Evolutionary conservation across 164 flowering plant genomes (phyloP), one percentile per base, ranked within the genome.

Genomic region (Houttuynia cordata): DNA sequence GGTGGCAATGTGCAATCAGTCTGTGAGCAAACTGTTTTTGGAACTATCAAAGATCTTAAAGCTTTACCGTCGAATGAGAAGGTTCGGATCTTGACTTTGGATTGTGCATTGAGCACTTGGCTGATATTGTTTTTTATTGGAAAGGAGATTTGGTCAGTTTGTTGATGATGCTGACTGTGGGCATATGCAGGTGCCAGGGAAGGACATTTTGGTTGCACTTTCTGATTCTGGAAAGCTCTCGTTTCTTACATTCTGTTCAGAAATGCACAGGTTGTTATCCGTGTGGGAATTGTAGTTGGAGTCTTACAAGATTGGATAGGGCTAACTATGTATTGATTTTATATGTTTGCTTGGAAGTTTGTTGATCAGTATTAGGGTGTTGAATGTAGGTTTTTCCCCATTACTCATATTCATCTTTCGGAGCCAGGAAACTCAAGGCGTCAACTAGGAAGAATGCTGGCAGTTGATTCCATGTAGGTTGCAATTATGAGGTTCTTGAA

Each of bases 221-320:
- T 93, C 99, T 37, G 99, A 93, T 80, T 93, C 97, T 58, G 97
- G 97, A 63, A 86, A 83, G 77, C 92, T 93, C 37, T 81, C 97
- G 53, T 76, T 93, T 73, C 87, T 93, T 49, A 37, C 84, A 37
- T 93, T 88, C 77, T 80, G 81, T 81, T 78, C 77, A 60, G 92
- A 86, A 79, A 88, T 93, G 96, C 92, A 85, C 85, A 93, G 99
- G 99, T 93, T 67, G 25, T n/a, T 56, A 19, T 54, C 54, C 42
- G 24, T 41, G 17, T 24, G 42, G 10, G 8, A 49, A 21, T 3
- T 15, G 13, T 4, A 17, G 45, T 63, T 55, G 13, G 17, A 40
- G 23, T 54, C 42, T 57, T 24, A 18, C 8, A 8, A 22, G 52
- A 72, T 18, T 52, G 55, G 23, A 30, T 30, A 37, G 40, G 34